A percentile compares a stretch with the other conserved stretches of the same genome.
These are phyloP conservation scores for Hypsizygus marmoreus DNA, from an alignment of 768 basidiomycete species.

Conservation along the genomic window DNA sequence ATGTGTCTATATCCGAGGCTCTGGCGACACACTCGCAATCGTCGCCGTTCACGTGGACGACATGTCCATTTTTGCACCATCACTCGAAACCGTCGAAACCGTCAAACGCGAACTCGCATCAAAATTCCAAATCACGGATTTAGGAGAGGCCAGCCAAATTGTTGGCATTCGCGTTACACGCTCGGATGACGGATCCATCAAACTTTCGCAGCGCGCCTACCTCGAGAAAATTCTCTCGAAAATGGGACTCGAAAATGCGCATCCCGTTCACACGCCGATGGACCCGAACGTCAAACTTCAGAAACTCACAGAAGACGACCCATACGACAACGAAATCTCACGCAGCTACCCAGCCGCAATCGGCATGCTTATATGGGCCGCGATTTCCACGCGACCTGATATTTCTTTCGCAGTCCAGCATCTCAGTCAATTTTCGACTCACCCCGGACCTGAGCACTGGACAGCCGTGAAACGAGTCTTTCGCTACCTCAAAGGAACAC, in stretches of 20 bases:
- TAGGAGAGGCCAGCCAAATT: slow-evolving; percentile 29
- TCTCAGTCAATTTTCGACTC: slow-evolving; percentile 32
- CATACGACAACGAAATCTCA: neutral
- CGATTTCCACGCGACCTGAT: slow-evolving; percentile 36
- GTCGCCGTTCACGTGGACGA: slow-evolving; percentile 36
- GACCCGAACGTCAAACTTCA: slow-evolving; percentile 23
- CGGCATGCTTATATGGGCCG: slow-evolving; percentile 35
- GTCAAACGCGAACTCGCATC: slow-evolving; percentile 22
- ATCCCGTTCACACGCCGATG: slow-evolving; percentile 25
- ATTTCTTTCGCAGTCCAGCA: slow-evolving; percentile 36
- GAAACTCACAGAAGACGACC: slow-evolving; percentile 10
- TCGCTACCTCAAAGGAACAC: slow-evolving; percentile 36
- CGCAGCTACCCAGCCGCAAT: slow-evolving; percentile 17
- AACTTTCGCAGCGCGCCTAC: slow-evolving; percentile 29
- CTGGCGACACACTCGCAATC: slow-evolving; percentile 13
- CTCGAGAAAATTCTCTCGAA: slow-evolving; percentile 26
- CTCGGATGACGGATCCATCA: slow-evolving; percentile 19
- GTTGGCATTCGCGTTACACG: slow-evolving; percentile 33
- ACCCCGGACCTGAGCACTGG: slow-evolving; percentile 37
- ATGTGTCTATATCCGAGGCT: slow-evolving; percentile 21
- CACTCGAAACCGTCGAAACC: slow-evolving; percentile 12
- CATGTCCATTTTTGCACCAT: slow-evolving; percentile 25
- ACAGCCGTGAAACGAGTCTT: slow-evolving; percentile 38
- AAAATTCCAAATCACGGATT: slow-evolving; percentile 29
- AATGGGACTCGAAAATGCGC: slow-evolving; percentile 21